Percentiles rank a stretch among this genome's conserved stretches.
phyloP scores from a whole-genome alignment of 768 basidiomycete genomes.

The Kwoniella europaea region DNA sequence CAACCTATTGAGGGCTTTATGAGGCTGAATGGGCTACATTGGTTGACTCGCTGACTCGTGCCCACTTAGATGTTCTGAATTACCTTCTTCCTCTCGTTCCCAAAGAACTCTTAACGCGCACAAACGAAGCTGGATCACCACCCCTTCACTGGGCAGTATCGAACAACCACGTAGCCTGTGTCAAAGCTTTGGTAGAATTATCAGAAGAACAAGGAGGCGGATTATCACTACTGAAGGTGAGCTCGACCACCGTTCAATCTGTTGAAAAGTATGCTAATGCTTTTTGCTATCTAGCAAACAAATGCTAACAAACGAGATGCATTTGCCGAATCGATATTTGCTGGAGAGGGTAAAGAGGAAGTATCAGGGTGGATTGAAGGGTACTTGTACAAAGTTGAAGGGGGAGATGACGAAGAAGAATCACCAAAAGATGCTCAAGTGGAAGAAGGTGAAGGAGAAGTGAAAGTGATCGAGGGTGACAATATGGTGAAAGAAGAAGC shows the following conservation, averaged over 20 bases:
- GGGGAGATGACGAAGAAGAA: constrained; percentile 79
- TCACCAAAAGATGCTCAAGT: constrained; percentile 75
- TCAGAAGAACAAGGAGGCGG: constrained; percentile 56
- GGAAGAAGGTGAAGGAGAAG: constrained; percentile 73
- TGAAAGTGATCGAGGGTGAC: constrained; percentile 77
- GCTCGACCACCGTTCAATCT: constrained; percentile 56
- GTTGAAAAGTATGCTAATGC: neutral
- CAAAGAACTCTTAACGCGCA: constrained; percentile 65
- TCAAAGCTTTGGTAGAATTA: constrained; percentile 50
- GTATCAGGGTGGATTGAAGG: constrained; percentile 58
- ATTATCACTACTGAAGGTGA: constrained; percentile 50
- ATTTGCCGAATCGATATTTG: constrained; percentile 53
- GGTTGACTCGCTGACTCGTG: too few species aligned
- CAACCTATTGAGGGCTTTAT: too few species aligned
- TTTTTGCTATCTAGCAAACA: constrained; percentile 37
- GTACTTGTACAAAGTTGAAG: constrained; percentile 71
- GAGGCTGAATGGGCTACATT: too few species aligned
- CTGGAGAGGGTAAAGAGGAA: constrained; percentile 57
- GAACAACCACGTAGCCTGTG: constrained; percentile 71
- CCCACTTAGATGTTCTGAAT: constrained; percentile 70
- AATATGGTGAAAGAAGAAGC: constrained; percentile 71
- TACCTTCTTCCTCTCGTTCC: constrained; percentile 70
- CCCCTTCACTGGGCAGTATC: constrained; percentile 90
- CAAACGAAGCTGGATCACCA: constrained; percentile 77
- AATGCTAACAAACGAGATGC: constrained; percentile 53